Base-by-base conservation (phyloP, 805 yeast genomes). In the Saccharomycopsis microspora region DNA sequence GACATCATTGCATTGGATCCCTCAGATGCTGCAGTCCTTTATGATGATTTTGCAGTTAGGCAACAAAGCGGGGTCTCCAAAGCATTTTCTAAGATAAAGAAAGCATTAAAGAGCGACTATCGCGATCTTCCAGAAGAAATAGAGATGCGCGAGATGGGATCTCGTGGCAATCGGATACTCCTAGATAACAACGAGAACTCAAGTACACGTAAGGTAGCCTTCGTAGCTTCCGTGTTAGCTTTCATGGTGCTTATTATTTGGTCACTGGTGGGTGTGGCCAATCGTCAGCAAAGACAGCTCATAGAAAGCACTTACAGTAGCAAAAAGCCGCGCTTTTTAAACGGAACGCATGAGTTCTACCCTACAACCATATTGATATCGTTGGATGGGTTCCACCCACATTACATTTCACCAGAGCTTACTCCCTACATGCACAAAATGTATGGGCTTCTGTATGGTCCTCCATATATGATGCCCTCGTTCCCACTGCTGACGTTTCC, bases 401-500 rank as follows among this genome's bases (percentile, higher is more conserved):
- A 85, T 58, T 84, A 87, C 60, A 75, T 89, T 8, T 78, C 81
- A 3, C 56, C 72, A 4, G 64, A 68, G 19, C 58, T 71, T 32
- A 89, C 96, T 0, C 97, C 97, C 0, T 68, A 76, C 36, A 58
- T 89, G 60, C 80, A 83, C 58, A 62, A 68, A 6, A 61, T 89
- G 60, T 64, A 78, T 53, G 54, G 69, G 3, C 63, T 75, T 30
- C 72, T 69, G 4, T 73, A 68, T 44, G 82, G 80, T 10, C 78
- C 87, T 3, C 96, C 97, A 1, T 87, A 75, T 58, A 85, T 90
- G 90, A 64, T 66, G 5, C 95, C 97, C 1, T 74, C 87, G 2
- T 87, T 88, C 60, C 97, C 97, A 3, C 76, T 95, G 0, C 83
- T 86, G 29, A 85, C 96, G 0, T 85, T 86, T 57, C 93, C 96